A percentile compares a stretch with the other conserved stretches of the same genome.
Evolutionary conservation across 805 yeast species (phyloP).

Genomic region (Dipodascus albidus): DNA sequence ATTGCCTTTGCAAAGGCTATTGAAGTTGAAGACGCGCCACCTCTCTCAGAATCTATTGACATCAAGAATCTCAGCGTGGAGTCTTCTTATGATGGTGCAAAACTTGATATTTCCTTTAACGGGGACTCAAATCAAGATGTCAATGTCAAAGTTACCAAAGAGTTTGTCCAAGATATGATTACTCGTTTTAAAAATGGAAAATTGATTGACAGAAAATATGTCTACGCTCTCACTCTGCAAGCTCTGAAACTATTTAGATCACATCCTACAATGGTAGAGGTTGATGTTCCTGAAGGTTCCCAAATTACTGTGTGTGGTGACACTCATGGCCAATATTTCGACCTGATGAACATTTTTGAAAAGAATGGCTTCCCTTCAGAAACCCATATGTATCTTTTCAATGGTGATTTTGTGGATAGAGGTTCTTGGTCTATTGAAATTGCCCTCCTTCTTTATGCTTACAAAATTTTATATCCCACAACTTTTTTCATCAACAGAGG

Average conservation of each 20-base stretch:
- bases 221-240: conserved; percentile 66
- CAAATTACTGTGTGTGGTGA: conserved; percentile 87
- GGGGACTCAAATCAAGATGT: conserved; percentile 21
- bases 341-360: conserved; percentile 68
- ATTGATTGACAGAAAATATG: conserved; percentile 67
- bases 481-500: conserved; percentile 77
- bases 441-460: conserved; percentile 64
- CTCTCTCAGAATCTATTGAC: conserved; percentile 33
- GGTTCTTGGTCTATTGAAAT: conserved; percentile 99
- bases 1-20: conserved; percentile 83
- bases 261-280: conserved; percentile 71
- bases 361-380: conserved; percentile 59
- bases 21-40: conserved; percentile 50
- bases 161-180: conserved; percentile 55
- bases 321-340: conserved; percentile 95
- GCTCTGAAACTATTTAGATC: conserved; percentile 50
- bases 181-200: conserved; percentile 64
- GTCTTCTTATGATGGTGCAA: conserved; percentile 48
- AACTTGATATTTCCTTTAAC: conserved; percentile 30
- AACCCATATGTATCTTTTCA: conserved; percentile 70
- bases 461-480: conserved; percentile 66
- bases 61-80: conserved; percentile 33
- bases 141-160: conserved; percentile 34
- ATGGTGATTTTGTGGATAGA: conserved; percentile 96
- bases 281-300: conserved; percentile 31